These are phyloP conservation scores for Claviceps capensis DNA, from an alignment of 2,329 filamentous ascomycete genomes.

Conservation along the genomic window DNA sequence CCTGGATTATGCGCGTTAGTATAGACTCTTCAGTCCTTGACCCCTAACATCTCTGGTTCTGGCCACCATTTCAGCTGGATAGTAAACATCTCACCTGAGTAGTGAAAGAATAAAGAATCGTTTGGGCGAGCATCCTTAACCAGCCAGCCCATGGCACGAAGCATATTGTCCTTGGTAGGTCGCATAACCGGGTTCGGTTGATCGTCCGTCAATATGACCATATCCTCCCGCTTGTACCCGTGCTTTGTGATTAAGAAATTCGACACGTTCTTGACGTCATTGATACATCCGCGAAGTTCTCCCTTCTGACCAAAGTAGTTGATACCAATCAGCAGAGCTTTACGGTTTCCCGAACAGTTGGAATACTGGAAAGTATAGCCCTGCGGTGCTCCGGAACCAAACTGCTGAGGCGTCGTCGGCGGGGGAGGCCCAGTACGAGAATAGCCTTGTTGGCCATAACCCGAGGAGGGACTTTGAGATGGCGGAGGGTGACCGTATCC, in stretches of 20 bases:
- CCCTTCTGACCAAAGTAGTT: constrained; percentile 65
- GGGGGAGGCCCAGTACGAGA: constrained; percentile 27
- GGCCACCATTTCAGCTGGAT: neutral
- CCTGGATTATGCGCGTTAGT: constrained; percentile 27
- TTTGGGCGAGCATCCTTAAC: constrained; percentile 58
- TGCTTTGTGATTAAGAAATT: constrained; percentile 54
- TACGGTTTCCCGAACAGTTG: constrained; percentile 57
- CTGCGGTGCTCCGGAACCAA: constrained; percentile 53
- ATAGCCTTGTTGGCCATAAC: constrained; percentile 34
- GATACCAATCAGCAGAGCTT: constrained; percentile 65
- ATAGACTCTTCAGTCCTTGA: neutral
- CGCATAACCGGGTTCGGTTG: constrained; percentile 54
- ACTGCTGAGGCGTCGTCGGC: constrained; percentile 38
- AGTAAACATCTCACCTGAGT: constrained; percentile 37
- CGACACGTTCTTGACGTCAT: constrained; percentile 67
- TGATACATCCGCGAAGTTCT: constrained; percentile 65
- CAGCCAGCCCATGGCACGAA: constrained; percentile 64
- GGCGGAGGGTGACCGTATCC: constrained; percentile 16
- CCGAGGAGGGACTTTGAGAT: constrained; percentile 26
- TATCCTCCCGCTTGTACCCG: constrained; percentile 63
- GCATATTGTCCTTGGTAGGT: constrained; percentile 63
- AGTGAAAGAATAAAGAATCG: constrained; percentile 66
- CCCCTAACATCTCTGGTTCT: neutral
- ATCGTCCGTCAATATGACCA: constrained; percentile 68
- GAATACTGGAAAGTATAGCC: constrained; percentile 65